These are phyloP conservation scores for Teunomyces barrocoloradensis DNA, from an alignment of 805 yeast species.

Conservation along the genomic window DNA sequence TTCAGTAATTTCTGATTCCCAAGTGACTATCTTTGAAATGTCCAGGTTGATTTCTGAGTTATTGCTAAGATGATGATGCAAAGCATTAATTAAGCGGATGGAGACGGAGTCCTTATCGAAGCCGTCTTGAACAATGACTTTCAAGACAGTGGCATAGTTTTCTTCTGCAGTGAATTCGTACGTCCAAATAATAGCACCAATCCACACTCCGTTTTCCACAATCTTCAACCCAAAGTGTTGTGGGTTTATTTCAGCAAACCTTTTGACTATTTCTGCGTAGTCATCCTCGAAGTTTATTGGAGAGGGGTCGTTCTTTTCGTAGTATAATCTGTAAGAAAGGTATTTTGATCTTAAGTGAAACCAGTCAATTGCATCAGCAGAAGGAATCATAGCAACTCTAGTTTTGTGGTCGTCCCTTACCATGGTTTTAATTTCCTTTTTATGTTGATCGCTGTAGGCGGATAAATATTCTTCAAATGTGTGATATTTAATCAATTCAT, in stretches of 20 bases:
- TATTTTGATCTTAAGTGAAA: constrained; percentile 41
- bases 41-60: constrained; percentile 11
- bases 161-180: constrained; percentile 29
- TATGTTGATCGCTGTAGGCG: constrained; percentile 18
- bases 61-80: constrained; percentile 15
- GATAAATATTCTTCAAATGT: constrained; percentile 26
- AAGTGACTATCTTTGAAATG: constrained; percentile 21
- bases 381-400: constrained; percentile 29
- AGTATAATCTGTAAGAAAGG: constrained; percentile 20
- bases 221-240: constrained; percentile 30
- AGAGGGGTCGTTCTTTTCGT: constrained; percentile 10
- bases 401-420: constrained; percentile 28
- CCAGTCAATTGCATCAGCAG: constrained; percentile 35
- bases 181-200: constrained; percentile 40
- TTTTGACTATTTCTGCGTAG: constrained; percentile 16
- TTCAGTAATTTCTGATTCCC: constrained; percentile 34
- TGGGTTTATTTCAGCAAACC: constrained; percentile 27
- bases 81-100: constrained; percentile 12
- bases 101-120: constrained; percentile 16
- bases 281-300: constrained; percentile 16
- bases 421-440: constrained; percentile 14
- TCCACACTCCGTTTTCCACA: constrained; percentile 13
- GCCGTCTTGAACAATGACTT: constrained; percentile 21
- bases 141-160: constrained; percentile 26
- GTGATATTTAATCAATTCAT: constrained; percentile 19